Conservation (phyloP, 805 yeast genomes). For the Lachancea thermotolerans region DNA sequence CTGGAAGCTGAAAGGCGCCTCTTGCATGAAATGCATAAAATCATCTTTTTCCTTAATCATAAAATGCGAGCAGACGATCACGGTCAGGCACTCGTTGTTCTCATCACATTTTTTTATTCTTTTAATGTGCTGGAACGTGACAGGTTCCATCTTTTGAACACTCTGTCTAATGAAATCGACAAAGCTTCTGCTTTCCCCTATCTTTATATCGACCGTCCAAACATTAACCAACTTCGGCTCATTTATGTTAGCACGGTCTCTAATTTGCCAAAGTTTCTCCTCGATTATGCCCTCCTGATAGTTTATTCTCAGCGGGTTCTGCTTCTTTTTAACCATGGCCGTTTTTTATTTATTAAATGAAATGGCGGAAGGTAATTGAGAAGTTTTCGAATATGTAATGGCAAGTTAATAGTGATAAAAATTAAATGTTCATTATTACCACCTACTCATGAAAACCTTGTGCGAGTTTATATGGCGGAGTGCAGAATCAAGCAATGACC, state of each 20-base stretch:
- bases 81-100: slow-evolving; percentile 13
- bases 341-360: neutral
- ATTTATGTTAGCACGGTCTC: slow-evolving; percentile 19
- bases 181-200: slow-evolving; percentile 29
- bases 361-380: neutral
- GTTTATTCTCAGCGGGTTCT: slow-evolving; percentile 37
- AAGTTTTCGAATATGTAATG: neutral
- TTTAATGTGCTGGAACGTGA: slow-evolving; percentile 39
- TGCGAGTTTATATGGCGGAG: too few species aligned
- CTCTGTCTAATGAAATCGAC: slow-evolving; percentile 18
- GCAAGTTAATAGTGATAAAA: neutral
- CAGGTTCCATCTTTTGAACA: slow-evolving; percentile 24
- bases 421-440: too few species aligned
- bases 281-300: slow-evolving; percentile 40
- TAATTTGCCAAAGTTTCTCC: slow-evolving; percentile 41
- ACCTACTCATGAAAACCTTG: too few species aligned
- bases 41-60: slow-evolving; percentile 26
- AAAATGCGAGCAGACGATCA: slow-evolving; percentile 43
- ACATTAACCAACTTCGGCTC: slow-evolving; percentile 28
- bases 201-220: slow-evolving; percentile 44
- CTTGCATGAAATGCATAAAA: slow-evolving; percentile 18
- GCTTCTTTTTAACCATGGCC: slow-evolving; percentile 34
- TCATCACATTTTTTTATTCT: slow-evolving; percentile 39
- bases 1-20: slow-evolving; percentile 14
- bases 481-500: too few species aligned